Base-by-base conservation (phyloP, 2,329 filamentous ascomycete species). In the Basipetospora sp. region DNA sequence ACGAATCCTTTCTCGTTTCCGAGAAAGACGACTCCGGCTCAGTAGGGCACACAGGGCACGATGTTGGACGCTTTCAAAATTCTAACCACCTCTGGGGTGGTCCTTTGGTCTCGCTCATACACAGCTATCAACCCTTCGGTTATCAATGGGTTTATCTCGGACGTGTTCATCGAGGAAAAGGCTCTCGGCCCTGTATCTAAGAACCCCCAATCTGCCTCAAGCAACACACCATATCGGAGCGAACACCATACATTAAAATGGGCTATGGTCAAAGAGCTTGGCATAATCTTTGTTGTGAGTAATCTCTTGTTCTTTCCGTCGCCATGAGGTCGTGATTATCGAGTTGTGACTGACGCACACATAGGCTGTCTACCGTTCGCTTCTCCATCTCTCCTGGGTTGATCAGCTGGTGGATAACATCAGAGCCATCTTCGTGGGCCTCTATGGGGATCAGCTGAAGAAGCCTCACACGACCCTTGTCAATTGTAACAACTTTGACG, bases 51-150 rank as follows among this genome's bases (percentile, higher is more conserved):
- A 11, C 6, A 25, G 22, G 22, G 11, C 22, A 56, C 48, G 41
- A 96, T 96, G 88, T 64, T 98, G 61, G 90, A 98, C 64, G 80
- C 83, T 13, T 98, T 98, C 57, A 88, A 98, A 60, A 90, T 98
- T 47, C 62, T 98, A 43, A 94, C 88, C 43, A 93, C 88, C 27
- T 93, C 87, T 3, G 90, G 90, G 40, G 87, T 98, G 44, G 90
- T 98, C 41, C 74, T 98, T 39, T 98, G 90, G 90, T 94, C 88
- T 43, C 80, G 82, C 55, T 80, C 77, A 18, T 94, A 88, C 56
- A 76, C 79, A 39, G 71, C 80, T 2, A 76, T 93, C 53, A 86
- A 77, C 54, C 73, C 82, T 31, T 77, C 80, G 49, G 69, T 94
- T 46, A 78, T 98, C 65, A 94, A 98, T 66, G 81, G 75, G 64